Percentiles rank a stretch among this genome's conserved stretches.
These are phyloP conservation scores for Saturnispora quitensis DNA, from an alignment of 805 yeast species.

Conservation along the genomic window DNA sequence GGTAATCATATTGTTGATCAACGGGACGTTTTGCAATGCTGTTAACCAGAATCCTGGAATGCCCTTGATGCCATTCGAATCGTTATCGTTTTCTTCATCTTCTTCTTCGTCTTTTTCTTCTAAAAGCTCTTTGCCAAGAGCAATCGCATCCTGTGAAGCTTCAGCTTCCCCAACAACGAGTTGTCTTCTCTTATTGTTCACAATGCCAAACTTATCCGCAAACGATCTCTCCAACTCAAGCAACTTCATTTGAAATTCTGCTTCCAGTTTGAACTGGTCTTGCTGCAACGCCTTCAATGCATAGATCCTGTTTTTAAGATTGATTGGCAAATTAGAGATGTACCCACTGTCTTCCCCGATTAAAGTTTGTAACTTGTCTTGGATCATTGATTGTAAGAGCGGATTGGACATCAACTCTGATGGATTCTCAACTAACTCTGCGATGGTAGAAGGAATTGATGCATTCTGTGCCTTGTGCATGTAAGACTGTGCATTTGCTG, in stretches of 20 bases:
- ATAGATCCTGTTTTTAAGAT: constrained; percentile 64
- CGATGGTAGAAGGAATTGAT: constrained; percentile 58
- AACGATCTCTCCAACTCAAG: constrained; percentile 78
- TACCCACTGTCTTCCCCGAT: constrained; percentile 87
- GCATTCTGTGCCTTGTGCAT: constrained; percentile 48
- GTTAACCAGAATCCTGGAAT: constrained; percentile 96
- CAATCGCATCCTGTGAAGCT: constrained; percentile 67
- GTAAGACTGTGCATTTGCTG: constrained; percentile 74
- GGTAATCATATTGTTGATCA: constrained; percentile 74
- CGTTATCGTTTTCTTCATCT: constrained; percentile 30
- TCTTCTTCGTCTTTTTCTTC: constrained; percentile 35
- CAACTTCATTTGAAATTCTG: constrained; percentile 83
- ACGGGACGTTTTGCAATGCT: constrained; percentile 77
- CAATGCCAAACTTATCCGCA: constrained; percentile 61
- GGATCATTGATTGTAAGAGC: constrained; percentile 74
- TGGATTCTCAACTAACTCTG: constrained; percentile 48
- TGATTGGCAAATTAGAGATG: constrained; percentile 62
- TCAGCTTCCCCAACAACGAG: constrained; percentile 65
- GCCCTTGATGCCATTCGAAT: constrained; percentile 36
- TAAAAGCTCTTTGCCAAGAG: constrained; percentile 29
- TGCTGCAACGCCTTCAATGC: constrained; percentile 79
- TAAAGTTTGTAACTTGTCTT: constrained; percentile 75
- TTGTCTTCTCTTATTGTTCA: constrained; percentile 62
- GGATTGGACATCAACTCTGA: constrained; percentile 53
- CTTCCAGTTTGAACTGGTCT: constrained; percentile 74